Base-by-base conservation (phyloP, 768 basidiomycete genomes). In the Pleurotus giganteus region DNA sequence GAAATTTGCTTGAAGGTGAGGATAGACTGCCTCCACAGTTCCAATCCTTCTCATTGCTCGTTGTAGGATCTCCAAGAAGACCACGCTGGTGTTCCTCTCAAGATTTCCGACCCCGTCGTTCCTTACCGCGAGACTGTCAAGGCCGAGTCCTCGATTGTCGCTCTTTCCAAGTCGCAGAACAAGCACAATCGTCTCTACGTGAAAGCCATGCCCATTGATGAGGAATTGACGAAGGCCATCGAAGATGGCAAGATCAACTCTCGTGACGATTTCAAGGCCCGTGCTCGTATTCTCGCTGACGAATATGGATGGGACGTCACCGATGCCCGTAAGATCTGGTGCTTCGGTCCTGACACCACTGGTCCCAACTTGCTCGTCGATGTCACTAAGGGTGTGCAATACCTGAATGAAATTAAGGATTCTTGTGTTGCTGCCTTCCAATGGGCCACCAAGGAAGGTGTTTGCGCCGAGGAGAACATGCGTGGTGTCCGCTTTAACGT, bases 391-490 rank as follows among this genome's bases (percentile, higher is more conserved):
- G 97, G 94, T 79, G 94, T 97, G 56, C 97, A 99, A 69, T 98
- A 97, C 79, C 78, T 99, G 59, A 96, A 94, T 71, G 97, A 99
- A 84, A 99, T 99, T 82, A 98, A 99, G 82, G 97, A 99, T 73
- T 98, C 97, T 61, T 97, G 94, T 71, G 84, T 99, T 71, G 96
- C 97, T 63, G 95, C 94, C 44, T 92, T 98, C 88, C 97, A 98
- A 75, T 98, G 95, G 97, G 97, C 97, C 42, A 91, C 93, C 55
- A 98, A 97, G 82, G 96, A 98, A 74, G 94, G 94, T 82, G 95
- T 91, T 63, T 85, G 89, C 66, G 87, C 87, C 53, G 97, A 98
- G 69, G 97, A 99, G 82, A 93, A 89, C 73, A 96, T 99, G 95
- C 94, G 97, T 78, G 95, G 95, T 77, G 82, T 96, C 65, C 92